Percentiles rank a stretch among this genome's conserved stretches.
These are phyloP conservation scores for Saururus chinensis DNA, from an alignment of 164 flowering plant species.

Conservation along the genomic window DNA sequence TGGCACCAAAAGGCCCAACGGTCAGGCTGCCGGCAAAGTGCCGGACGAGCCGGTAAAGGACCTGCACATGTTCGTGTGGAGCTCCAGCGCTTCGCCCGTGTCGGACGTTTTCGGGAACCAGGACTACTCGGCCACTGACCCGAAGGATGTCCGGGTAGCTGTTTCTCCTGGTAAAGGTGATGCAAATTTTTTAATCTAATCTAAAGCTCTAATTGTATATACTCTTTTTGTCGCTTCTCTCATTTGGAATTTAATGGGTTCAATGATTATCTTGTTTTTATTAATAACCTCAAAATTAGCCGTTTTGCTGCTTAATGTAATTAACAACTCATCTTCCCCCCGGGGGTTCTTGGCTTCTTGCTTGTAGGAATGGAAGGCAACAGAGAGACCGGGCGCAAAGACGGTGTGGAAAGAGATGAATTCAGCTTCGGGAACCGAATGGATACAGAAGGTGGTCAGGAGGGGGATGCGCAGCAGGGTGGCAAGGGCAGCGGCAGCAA, in stretches of 20 bases:
- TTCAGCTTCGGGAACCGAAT: constrained; percentile 68
- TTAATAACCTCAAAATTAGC: neutral
- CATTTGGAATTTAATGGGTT: too few relatives aligned
- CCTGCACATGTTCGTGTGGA: constrained; percentile 98
- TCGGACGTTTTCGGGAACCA: constrained; percentile 83
- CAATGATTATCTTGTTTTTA: too few relatives aligned
- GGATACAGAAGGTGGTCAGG: constrained; percentile 6
- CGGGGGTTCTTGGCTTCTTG: neutral
- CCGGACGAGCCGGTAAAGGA: constrained; percentile 51
- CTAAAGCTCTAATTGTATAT: too few relatives aligned
- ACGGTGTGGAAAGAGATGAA: constrained; percentile 54
- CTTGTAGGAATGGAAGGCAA: constrained; percentile 27
- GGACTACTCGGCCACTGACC: constrained; percentile 41
- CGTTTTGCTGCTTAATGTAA: too few relatives aligned
- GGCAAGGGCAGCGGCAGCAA: neutral
- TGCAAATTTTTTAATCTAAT: too few relatives aligned
- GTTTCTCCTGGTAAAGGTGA: constrained; percentile 71
- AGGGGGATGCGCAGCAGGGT: neutral
- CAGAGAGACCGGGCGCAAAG: constrained; percentile 29
- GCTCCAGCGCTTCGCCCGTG: constrained; percentile 94
- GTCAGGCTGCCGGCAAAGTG: constrained; percentile 24
- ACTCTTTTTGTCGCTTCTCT: too few relatives aligned
- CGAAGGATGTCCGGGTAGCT: constrained; percentile 53
- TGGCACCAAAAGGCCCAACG: constrained; percentile 34
- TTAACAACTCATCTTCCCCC: too few relatives aligned